Evolutionary conservation across 352 stramenopile species (phyloP).

Genomic region (Plasmopara halstedii): DNA sequence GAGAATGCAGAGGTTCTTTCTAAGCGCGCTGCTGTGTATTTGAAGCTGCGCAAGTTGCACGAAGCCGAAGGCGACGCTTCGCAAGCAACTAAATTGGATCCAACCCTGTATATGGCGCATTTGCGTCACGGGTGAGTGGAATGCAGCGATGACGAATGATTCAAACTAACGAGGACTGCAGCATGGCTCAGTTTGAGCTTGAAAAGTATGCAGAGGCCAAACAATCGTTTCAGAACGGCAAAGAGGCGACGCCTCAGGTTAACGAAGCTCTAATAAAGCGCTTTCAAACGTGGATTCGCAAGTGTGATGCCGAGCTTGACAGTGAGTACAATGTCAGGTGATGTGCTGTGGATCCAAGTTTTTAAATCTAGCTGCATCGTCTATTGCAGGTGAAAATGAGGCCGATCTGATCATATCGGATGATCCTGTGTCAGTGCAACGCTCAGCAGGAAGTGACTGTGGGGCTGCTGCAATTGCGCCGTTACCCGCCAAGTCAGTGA

Average conservation of each 20-base stretch:
- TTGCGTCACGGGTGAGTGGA: constrained; percentile 60
- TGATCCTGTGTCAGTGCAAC: constrained; percentile 7
- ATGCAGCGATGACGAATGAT: not conserved
- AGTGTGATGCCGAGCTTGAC: constrained; percentile 79
- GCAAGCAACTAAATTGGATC: constrained; percentile 42
- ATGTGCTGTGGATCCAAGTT: not conserved
- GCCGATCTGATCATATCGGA: constrained; percentile 22
- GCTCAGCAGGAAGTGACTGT: constrained; percentile 9
- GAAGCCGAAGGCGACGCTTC: constrained; percentile 49
- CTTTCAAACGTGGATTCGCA: constrained; percentile 83
- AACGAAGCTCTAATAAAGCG: constrained; percentile 37
- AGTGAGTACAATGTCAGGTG: constrained; percentile 22
- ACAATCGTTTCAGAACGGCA: constrained; percentile 47
- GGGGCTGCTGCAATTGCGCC: constrained; percentile 10
- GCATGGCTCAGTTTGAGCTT: constrained; percentile 74
- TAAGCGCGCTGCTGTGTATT: constrained; percentile 57
- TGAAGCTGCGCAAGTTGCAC: constrained; percentile 58
- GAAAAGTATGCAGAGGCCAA: constrained; percentile 65
- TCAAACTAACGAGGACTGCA: constrained; percentile 12
- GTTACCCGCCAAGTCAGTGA: constrained; percentile 12
- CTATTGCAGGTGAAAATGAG: constrained; percentile 13
- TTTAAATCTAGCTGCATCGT: not conserved
- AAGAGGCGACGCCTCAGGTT: constrained; percentile 15
- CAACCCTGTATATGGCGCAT: constrained; percentile 44
- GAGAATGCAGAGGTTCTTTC: constrained; percentile 44